These are phyloP conservation scores for Monilinia aucupariae DNA, from an alignment of 2,329 filamentous ascomycete species.

Conservation along the genomic window DNA sequence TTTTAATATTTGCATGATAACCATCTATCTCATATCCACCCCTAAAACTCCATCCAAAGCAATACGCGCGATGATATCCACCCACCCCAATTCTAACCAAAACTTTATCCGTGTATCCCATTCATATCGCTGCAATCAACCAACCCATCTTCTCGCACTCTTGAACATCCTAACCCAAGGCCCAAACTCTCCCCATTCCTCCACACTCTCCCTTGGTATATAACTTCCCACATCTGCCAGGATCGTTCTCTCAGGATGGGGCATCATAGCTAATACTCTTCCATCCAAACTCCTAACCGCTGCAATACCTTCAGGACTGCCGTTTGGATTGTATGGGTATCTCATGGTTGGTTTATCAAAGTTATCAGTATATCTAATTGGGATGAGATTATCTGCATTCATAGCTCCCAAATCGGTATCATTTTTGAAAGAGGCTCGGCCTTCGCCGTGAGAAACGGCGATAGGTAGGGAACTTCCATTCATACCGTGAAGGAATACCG, in stretches of 20 bases:
- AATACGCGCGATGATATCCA: slow-evolving; percentile 6
- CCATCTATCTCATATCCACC: slow-evolving; percentile 1
- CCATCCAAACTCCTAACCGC: slow-evolving; percentile 61
- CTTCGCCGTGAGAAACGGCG: slow-evolving; percentile 86
- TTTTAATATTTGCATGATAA: not conserved
- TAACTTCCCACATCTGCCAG: slow-evolving; percentile 63
- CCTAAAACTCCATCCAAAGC: slow-evolving; percentile 4
- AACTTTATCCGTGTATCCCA: not conserved
- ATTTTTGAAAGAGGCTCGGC: slow-evolving; percentile 66
- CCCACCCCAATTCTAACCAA: slow-evolving; percentile 3
- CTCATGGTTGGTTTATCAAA: slow-evolving; percentile 65
- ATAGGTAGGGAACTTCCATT: slow-evolving; percentile 75
- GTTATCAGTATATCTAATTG: slow-evolving; percentile 84
- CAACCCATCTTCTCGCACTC: slow-evolving; percentile 66
- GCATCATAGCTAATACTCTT: slow-evolving; percentile 67
- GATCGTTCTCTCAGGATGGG: slow-evolving; percentile 67
- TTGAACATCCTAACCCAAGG: slow-evolving; percentile 68
- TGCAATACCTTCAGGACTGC: slow-evolving; percentile 62
- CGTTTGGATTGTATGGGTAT: slow-evolving; percentile 85
- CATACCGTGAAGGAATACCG: slow-evolving; percentile 92
- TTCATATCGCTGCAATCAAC: slow-evolving; percentile 17
- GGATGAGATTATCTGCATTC: slow-evolving; percentile 62
- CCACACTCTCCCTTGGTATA: slow-evolving; percentile 48
- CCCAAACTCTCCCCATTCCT: slow-evolving; percentile 64
- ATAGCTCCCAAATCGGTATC: slow-evolving; percentile 49